These are phyloP conservation scores for Amanita subjunquillea DNA, from an alignment of 768 basidiomycete genomes.

Conservation along the genomic window DNA sequence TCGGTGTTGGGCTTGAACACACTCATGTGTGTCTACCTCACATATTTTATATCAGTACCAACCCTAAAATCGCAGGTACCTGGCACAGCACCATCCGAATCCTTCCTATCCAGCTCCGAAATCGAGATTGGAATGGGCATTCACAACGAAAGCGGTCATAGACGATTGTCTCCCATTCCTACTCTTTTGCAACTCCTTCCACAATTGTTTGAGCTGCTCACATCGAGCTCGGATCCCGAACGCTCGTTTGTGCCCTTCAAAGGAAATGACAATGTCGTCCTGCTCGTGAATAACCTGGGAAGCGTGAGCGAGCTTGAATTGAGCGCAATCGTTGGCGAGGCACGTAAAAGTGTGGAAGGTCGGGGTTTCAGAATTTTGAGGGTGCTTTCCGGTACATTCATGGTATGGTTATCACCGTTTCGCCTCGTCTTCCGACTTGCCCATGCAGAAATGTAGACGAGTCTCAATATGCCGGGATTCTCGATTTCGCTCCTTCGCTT, in stretches of 20 bases:
- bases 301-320: slow-evolving; percentile 80
- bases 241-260: slow-evolving; percentile 68
- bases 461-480: slow-evolving; percentile 89
- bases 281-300: slow-evolving; percentile 84
- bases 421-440: background rate
- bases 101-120: slow-evolving; percentile 48
- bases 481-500: slow-evolving; percentile 77
- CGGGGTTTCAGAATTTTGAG: slow-evolving; percentile 49
- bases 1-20: slow-evolving; percentile 84
- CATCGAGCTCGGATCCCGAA: slow-evolving; percentile 64
- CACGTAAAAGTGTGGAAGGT: slow-evolving; percentile 40
- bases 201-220: slow-evolving; percentile 61
- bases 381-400: slow-evolving; percentile 72
- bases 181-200: slow-evolving; percentile 58
- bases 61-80: slow-evolving; percentile 43
- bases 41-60: background rate
- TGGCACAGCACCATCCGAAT: slow-evolving; percentile 52
- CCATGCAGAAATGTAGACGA: slow-evolving; percentile 39
- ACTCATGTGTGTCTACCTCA: slow-evolving; percentile 50
- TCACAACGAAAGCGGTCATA: slow-evolving; percentile 80
- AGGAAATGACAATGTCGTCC: slow-evolving; percentile 60
- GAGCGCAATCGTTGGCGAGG: slow-evolving; percentile 55
- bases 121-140: slow-evolving; percentile 89
- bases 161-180: slow-evolving; percentile 61
- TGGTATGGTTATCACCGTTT: slow-evolving; percentile 37